These are phyloP conservation scores for Conringia planisiliqua DNA, from an alignment of 345 rosid species.

Conservation along the genomic window DNA sequence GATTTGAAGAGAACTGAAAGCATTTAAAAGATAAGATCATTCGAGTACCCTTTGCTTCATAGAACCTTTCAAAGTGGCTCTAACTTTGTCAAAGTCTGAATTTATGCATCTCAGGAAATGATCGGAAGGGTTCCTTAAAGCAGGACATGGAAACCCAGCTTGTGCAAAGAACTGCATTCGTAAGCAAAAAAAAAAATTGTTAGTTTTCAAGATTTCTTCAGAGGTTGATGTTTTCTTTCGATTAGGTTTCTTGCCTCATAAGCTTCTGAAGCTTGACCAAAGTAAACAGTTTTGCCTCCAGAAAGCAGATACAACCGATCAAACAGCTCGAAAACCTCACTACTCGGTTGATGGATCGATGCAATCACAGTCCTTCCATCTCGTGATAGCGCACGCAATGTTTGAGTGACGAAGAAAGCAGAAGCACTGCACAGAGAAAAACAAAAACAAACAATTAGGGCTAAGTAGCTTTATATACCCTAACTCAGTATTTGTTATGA, in stretches of 20 bases:
- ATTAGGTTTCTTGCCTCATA: constrained; percentile 59
- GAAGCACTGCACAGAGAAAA: constrained; percentile 63
- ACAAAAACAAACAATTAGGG: background rate
- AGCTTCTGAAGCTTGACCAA: constrained; percentile 81
- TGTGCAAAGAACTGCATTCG: constrained; percentile 79
- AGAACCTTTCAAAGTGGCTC: constrained; percentile 91
- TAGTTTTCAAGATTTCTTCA: background rate
- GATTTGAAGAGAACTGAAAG: background rate
- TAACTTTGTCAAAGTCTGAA: constrained; percentile 92
- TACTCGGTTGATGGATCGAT: constrained; percentile 93
- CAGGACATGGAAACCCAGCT: constrained; percentile 96
- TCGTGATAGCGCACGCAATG: constrained; percentile 73
- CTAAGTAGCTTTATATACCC: background rate
- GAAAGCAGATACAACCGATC: constrained; percentile 84
- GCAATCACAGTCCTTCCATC: constrained; percentile 97
- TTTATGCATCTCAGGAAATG: constrained; percentile 92
- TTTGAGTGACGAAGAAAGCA: constrained; percentile 95
- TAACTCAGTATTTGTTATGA: background rate
- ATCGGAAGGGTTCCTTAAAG: constrained; percentile 93
- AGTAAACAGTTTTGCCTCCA: constrained; percentile 87
- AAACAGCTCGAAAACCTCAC: constrained; percentile 93
- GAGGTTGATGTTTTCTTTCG: background rate
- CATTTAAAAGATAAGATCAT: background rate
- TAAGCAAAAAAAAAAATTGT: background rate
- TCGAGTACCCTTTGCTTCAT: constrained; percentile 69